A percentile compares a stretch with the other conserved stretches of the same genome.
Conservation (phyloP, 2,329 filamentous ascomycete species). For the Aspergillus fischeri region DNA sequence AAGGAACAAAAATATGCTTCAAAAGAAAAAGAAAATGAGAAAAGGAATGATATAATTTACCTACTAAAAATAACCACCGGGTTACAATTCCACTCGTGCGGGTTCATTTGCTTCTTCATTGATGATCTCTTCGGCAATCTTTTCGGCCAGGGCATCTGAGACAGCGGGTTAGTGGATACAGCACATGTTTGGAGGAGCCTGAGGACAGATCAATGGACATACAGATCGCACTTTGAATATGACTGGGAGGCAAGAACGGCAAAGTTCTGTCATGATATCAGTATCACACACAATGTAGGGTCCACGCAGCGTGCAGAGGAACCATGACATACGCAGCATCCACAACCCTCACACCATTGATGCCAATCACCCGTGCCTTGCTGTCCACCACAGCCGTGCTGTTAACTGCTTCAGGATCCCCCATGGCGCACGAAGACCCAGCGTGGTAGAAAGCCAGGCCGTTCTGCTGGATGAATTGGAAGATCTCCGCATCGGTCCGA, state of each 20-base stretch:
- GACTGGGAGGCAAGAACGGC: background rate
- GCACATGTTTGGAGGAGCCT: background rate
- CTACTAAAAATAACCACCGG: background rate
- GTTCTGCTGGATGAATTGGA: background rate
- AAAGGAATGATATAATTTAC: too few relatives aligned
- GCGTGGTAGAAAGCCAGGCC: background rate
- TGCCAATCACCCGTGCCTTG: background rate
- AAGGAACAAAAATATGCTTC: too few relatives aligned
- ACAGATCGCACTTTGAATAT: background rate
- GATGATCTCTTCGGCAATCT: constrained; percentile 4
- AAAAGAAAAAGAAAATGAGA: too few relatives aligned
- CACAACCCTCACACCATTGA: background rate
- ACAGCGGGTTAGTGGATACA: background rate
- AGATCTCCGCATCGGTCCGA: constrained; percentile 1
- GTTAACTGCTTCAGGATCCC: background rate
- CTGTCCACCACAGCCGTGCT: background rate
- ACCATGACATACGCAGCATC: background rate
- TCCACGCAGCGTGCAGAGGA: background rate
- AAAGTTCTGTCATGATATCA: background rate
- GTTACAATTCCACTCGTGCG: background rate
- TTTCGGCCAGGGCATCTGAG: constrained; percentile 4
- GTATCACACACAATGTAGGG: background rate
- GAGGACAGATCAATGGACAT: background rate
- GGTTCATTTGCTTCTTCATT: background rate
- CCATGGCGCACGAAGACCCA: background rate